phyloP scores from a whole-genome alignment of 768 basidiomycete genomes.

The Mycena chlorophos region DNA sequence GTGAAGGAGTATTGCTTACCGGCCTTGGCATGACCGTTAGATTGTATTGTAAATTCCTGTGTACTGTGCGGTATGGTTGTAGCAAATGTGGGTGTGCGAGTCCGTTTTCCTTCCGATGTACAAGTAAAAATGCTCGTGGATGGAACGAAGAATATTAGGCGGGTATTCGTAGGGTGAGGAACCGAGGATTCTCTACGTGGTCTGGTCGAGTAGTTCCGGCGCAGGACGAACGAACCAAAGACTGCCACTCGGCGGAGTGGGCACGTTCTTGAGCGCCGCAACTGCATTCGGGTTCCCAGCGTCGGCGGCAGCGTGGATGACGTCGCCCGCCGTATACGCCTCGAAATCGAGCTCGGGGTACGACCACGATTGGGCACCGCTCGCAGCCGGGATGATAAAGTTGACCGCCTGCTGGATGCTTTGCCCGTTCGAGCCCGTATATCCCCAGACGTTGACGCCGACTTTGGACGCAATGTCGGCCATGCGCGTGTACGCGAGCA shows the following conservation, averaged over 20 bases:
- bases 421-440: conserved; percentile 12
- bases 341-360: conserved; percentile 16
- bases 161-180: no score
- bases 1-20: background rate
- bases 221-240: conserved; percentile 16
- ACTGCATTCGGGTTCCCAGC: conserved; percentile 4
- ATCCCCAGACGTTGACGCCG: conserved; percentile 17
- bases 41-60: no score
- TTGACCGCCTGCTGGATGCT: conserved; percentile 11
- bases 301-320: conserved; percentile 12
- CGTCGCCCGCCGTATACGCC: conserved; percentile 9
- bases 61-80: no score
- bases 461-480: conserved; percentile 14
- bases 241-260: conserved; percentile 9
- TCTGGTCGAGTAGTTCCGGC: conserved; percentile 3
- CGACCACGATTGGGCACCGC: background rate
- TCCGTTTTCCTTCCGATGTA: no score
- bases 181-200: no score
- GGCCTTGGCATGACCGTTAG: no score
- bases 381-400: conserved; percentile 12
- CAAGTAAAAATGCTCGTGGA: no score
- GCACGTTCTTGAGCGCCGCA: conserved; percentile 3
- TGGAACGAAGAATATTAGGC: no score
- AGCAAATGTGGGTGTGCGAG: no score
- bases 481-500: conserved; percentile 14